These are phyloP conservation scores for Geotrichum europaeum DNA, from an alignment of 1,139 yeast genomes.

Conservation along the genomic window DNA sequence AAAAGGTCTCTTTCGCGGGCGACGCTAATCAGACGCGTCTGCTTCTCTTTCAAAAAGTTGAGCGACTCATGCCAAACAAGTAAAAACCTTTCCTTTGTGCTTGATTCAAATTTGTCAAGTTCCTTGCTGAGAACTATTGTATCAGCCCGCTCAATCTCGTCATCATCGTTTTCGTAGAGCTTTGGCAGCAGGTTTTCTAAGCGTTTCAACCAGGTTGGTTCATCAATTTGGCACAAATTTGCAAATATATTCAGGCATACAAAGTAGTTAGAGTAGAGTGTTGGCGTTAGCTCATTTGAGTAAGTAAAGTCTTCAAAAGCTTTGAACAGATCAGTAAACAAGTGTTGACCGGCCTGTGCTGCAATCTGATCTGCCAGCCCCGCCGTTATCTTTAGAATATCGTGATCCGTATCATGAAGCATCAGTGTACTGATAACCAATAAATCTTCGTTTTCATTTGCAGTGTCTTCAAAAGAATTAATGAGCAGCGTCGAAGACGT, in stretches of 20 bases:
- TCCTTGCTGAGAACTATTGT: slow-evolving; percentile 6
- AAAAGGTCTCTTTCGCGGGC: neutral
- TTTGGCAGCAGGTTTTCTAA: neutral
- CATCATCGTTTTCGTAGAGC: neutral
- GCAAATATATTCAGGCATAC: slow-evolving; percentile 9
- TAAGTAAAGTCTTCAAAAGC: slow-evolving; percentile 24
- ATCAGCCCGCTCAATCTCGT: neutral
- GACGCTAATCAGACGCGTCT: neutral
- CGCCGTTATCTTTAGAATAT: slow-evolving; percentile 23
- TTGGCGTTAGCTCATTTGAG: slow-evolving; percentile 20
- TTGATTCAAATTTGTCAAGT: slow-evolving; percentile 9
- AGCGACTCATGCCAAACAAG: slow-evolving; percentile 14
- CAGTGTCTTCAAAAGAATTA: neutral
- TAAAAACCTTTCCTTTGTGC: slow-evolving; percentile 13
- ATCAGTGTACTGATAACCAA: neutral
- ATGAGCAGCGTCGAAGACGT: neutral
- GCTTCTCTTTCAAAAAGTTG: neutral
- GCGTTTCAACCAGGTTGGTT: slow-evolving; percentile 9
- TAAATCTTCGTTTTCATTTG: neutral
- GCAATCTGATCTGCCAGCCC: slow-evolving; percentile 23
- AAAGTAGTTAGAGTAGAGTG: slow-evolving; percentile 10
- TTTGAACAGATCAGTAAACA: slow-evolving; percentile 23
- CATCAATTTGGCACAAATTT: slow-evolving; percentile 5
- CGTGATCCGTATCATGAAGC: slow-evolving; percentile 19
- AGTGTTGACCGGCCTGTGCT: neutral